These are phyloP conservation scores for Umbelopsis sp. DNA, from an alignment of 371 early-diverging fungal species.

Conservation along the genomic window DNA sequence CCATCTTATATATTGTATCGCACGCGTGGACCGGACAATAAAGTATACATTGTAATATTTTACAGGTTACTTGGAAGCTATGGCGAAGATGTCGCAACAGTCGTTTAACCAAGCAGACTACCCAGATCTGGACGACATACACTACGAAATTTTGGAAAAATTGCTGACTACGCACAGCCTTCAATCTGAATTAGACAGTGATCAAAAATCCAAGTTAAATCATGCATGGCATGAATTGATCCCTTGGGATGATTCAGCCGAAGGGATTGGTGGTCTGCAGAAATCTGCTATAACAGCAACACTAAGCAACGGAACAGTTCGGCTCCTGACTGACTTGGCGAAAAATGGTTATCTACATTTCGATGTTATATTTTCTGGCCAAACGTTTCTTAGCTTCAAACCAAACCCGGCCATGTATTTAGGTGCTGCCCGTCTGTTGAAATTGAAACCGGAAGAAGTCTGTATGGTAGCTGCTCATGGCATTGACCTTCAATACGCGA, in stretches of 20 bases:
- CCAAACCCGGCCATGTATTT: slow-evolving; percentile 21
- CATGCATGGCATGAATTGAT: slow-evolving; percentile 20
- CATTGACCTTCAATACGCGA: slow-evolving; percentile 21
- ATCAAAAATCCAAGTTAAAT: neutral
- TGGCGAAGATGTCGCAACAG: neutral
- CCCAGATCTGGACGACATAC: slow-evolving; percentile 22
- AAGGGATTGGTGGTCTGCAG: slow-evolving; percentile 12
- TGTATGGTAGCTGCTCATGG: slow-evolving; percentile 27
- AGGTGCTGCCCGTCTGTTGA: slow-evolving; percentile 21
- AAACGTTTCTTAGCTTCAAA: slow-evolving; percentile 22
- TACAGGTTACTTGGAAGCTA: neutral
- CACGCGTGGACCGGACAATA: no score
- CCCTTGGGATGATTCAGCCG: slow-evolving; percentile 23
- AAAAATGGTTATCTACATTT: slow-evolving; percentile 20
- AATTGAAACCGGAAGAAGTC: slow-evolving; percentile 21
- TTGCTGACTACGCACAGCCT: neutral
- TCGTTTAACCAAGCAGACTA: neutral
- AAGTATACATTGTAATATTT: neutral
- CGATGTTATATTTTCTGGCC: slow-evolving; percentile 25
- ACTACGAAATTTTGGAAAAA: slow-evolving; percentile 20
- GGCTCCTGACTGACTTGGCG: slow-evolving; percentile 21
- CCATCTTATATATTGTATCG: no score
- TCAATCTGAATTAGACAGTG: neutral
- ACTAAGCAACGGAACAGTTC: slow-evolving; percentile 26
- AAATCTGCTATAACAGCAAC: slow-evolving; percentile 19